phyloP scores from a whole-genome alignment of 2,329 filamentous ascomycete genomes.

The Sarocladiaceae sp. region DNA sequence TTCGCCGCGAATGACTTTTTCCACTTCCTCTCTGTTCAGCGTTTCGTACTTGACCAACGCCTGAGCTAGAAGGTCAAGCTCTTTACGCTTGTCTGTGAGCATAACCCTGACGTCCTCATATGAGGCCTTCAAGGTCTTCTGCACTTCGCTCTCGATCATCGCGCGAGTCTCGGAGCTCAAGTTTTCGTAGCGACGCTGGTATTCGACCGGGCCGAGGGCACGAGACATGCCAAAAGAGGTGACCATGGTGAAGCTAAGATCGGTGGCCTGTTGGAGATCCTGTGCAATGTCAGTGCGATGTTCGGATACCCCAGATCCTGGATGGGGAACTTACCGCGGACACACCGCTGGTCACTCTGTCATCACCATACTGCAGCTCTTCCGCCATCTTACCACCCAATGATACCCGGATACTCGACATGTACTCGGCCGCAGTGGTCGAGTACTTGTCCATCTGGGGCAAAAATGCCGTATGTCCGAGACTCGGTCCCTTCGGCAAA shows the following conservation, averaged over 20 bases:
- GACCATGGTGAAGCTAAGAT: constrained; percentile 81
- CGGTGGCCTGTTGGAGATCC: constrained; percentile 82
- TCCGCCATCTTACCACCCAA: constrained; percentile 88
- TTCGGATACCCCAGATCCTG: constrained; percentile 19
- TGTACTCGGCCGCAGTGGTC: constrained; percentile 77
- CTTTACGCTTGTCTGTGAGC: constrained; percentile 70
- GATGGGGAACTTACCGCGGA: constrained; percentile 55
- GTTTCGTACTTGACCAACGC: constrained; percentile 95
- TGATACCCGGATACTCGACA: constrained; percentile 72
- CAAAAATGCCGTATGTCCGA: constrained; percentile 84
- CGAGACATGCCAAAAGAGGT: constrained; percentile 87
- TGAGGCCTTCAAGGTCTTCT: constrained; percentile 76
- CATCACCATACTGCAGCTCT: constrained; percentile 86
- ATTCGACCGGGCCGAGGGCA: constrained; percentile 83
- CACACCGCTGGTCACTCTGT: constrained; percentile 87
- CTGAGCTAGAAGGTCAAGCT: constrained; percentile 82
- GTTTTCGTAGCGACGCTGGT: constrained; percentile 72
- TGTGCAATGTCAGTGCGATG: constrained; percentile 27
- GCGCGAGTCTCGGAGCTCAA: constrained; percentile 84
- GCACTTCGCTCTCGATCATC: constrained; percentile 84
- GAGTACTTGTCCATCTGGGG: constrained; percentile 93
- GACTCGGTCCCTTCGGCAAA: constrained; percentile 78
- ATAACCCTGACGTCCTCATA: constrained; percentile 69
- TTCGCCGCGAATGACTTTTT: constrained; percentile 84
- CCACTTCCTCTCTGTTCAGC: constrained; percentile 81